Evolutionary conservation across 2,329 filamentous ascomycete species (phyloP), one percentile per base, ranked within the genome.

Genomic region (Helotiales sp.): DNA sequence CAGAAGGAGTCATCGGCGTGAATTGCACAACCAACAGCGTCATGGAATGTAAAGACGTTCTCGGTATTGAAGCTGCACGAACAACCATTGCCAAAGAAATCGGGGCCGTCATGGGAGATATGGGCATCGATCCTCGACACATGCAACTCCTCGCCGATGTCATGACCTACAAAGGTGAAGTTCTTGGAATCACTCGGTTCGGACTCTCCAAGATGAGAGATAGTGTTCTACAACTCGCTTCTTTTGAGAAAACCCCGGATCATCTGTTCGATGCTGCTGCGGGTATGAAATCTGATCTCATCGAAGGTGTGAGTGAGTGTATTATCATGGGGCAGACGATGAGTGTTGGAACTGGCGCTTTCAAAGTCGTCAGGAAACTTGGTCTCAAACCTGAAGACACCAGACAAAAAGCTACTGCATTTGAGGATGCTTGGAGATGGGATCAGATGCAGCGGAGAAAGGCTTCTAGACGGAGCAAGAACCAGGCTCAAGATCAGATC

Each of bases 271-370:
- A 97, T 63, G 95, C 95, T 2, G 95, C 93, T 6, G 90, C 91
- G 5, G 87, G 88, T 56, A 96, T 96, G 81, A 97, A 97, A 79
- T 88, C 85, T 27, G 95, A 99, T 75, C 81, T 84, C 62, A 96
- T 99, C 60, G 90, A 96, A 73, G 95, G 95, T 67, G 95, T 99
- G 9, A 90, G 85, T 55, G 95, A 99, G 76, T 96, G 92, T 75
- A 98, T 99, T 71, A 99, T 99, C 71, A 95, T 98, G 88, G 95
- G 95, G 15, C 93, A 98, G 79, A 93, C 88, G 40, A 96, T 98
- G 83, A 84, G 83, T 44, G 80, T 99, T 33, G 95, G 95, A 5
- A 99, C 95, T 0, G 95, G 95, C 4, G 89, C 90, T 1, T 95
- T 98, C 81, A 88, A 96, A 71, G 89, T 98, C 24, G 89, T 97